These are phyloP conservation scores for Kandelia obovata DNA, from an alignment of 345 rosid genomes.

Conservation along the genomic window DNA sequence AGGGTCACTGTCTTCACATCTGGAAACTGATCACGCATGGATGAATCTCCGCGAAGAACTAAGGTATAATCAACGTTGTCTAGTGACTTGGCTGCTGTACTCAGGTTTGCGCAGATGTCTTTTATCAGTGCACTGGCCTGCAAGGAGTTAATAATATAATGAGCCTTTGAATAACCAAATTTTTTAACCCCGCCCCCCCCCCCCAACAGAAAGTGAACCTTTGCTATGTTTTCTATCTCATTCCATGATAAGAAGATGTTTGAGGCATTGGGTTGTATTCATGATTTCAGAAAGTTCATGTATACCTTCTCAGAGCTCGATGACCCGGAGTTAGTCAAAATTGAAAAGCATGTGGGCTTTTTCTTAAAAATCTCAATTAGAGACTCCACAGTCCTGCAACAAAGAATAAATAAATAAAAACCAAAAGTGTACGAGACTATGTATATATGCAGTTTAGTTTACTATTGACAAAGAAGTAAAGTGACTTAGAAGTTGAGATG, in stretches of 20 bases:
- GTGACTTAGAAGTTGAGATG: slow-evolving; percentile 12
- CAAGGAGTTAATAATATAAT: slow-evolving; percentile 1
- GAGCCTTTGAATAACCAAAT: not conserved
- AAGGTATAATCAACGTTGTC: slow-evolving; percentile 61
- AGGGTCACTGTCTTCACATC: slow-evolving; percentile 50
- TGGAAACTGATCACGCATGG: slow-evolving; percentile 94
- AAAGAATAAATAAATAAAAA: not conserved
- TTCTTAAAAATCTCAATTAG: slow-evolving; percentile 66
- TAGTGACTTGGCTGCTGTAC: slow-evolving; percentile 54
- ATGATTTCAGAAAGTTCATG: slow-evolving; percentile 5
- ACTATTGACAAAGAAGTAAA: not conserved
- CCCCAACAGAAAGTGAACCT: too few relatives aligned
- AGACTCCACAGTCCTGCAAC: slow-evolving; percentile 65
- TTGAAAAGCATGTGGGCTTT: slow-evolving; percentile 76
- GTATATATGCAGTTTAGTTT: not conserved
- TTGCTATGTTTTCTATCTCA: too few relatives aligned
- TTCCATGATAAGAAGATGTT: too few relatives aligned
- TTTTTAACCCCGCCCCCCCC: too few relatives aligned
- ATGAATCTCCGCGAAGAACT: slow-evolving; percentile 93
- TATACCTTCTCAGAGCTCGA: slow-evolving; percentile 83
- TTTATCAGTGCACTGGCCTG: slow-evolving; percentile 76
- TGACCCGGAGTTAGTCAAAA: slow-evolving; percentile 85
- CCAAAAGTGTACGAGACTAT: not conserved
- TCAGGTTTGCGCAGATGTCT: slow-evolving; percentile 71
- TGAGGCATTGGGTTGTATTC: not conserved